Evolutionary conservation across 2,329 filamentous ascomycete species (phyloP).

Genomic region (Monilinia fructicola): DNA sequence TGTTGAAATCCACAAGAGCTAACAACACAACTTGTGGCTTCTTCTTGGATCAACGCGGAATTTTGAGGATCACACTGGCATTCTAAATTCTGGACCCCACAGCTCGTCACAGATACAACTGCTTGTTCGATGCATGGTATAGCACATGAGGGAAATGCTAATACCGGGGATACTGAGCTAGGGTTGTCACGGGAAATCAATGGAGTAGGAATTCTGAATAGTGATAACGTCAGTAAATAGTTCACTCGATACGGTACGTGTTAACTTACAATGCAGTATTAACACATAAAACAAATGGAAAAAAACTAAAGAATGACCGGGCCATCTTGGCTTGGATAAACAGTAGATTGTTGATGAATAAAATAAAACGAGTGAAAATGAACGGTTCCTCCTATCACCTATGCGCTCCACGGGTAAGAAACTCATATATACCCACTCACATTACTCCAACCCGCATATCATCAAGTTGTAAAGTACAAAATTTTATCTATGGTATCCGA

Average conservation of each 20-base stretch:
- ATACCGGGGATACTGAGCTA: background rate
- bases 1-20: background rate
- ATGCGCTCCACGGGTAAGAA: too few relatives aligned
- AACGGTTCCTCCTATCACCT: background rate
- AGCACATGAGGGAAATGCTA: slow-evolving; percentile 12
- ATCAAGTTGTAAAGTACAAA: background rate
- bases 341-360: background rate
- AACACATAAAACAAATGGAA: background rate
- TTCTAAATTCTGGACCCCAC: background rate
- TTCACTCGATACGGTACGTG: background rate
- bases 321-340: slow-evolving; percentile 10
- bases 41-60: background rate
- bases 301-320: background rate
- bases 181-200: background rate
- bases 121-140: slow-evolving; percentile 2
- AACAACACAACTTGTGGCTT: slow-evolving; percentile 3
- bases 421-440: background rate
- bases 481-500: background rate
- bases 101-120: background rate
- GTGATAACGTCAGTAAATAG: background rate
- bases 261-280: background rate
- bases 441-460: background rate
- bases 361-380: background rate
- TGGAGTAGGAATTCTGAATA: background rate
- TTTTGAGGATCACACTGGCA: slow-evolving; percentile 9